phyloP scores from a whole-genome alignment of 2,329 filamentous ascomycete species.

The Phialophora tarda region DNA sequence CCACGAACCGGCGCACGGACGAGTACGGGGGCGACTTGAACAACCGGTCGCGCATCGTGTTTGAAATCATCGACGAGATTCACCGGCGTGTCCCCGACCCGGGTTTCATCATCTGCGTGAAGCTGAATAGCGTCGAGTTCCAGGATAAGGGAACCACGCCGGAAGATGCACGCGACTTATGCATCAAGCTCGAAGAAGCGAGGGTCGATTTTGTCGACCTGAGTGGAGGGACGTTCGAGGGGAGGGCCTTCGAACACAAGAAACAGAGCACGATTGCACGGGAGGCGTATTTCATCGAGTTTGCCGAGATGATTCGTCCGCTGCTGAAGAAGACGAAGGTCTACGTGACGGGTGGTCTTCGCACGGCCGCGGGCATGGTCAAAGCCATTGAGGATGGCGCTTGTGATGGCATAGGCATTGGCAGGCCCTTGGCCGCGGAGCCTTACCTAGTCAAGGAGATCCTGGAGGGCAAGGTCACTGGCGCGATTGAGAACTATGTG shows the following conservation, averaged over 20 bases:
- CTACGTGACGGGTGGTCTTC: slow-evolving; percentile 36
- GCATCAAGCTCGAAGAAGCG: slow-evolving; percentile 33
- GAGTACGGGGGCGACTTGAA: slow-evolving; percentile 60
- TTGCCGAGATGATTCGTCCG: slow-evolving; percentile 37
- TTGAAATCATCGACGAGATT: slow-evolving; percentile 54
- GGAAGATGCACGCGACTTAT: slow-evolving; percentile 34
- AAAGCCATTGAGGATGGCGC: slow-evolving; percentile 28
- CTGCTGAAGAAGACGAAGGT: slow-evolving; percentile 37
- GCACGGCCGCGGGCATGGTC: slow-evolving; percentile 34
- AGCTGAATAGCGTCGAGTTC: slow-evolving; percentile 38
- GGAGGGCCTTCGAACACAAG: slow-evolving; percentile 35
- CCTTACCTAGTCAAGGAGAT: slow-evolving; percentile 35
- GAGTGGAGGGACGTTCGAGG: slow-evolving; percentile 37
- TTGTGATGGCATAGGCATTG: slow-evolving; percentile 37
- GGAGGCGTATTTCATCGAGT: slow-evolving; percentile 39
- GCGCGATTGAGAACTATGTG: slow-evolving; percentile 36
- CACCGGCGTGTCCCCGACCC: slow-evolving; percentile 37
- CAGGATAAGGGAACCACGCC: slow-evolving; percentile 37
- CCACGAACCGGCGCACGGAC: slow-evolving; percentile 40
- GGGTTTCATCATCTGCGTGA: slow-evolving; percentile 35
- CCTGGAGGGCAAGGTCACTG: slow-evolving; percentile 29
- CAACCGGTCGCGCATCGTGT: slow-evolving; percentile 66
- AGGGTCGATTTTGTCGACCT: slow-evolving; percentile 38
- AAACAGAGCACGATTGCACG: slow-evolving; percentile 33
- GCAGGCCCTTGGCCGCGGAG: slow-evolving; percentile 35